Conservation (phyloP, 176 grass and related monocot species). For the Leersia perrieri region DNA sequence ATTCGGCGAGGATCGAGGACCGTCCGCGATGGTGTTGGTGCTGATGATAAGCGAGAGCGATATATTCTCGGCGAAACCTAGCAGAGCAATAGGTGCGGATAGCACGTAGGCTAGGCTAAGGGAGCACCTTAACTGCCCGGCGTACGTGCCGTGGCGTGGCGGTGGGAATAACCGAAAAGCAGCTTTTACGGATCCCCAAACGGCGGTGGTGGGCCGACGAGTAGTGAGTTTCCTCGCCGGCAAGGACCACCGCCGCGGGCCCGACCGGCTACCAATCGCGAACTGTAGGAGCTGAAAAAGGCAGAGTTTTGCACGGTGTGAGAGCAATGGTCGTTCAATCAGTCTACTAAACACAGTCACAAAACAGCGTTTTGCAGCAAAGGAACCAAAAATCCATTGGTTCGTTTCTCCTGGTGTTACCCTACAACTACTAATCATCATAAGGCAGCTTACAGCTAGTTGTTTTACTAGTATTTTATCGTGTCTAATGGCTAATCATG, state of each 20-base stretch:
- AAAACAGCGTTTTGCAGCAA: not conserved
- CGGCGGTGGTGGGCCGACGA: slow-evolving; percentile 20
- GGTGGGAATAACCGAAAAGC: slow-evolving; percentile 34
- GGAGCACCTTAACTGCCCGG: not conserved
- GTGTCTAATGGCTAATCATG: not conserved
- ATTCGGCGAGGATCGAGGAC: slow-evolving; percentile 2
- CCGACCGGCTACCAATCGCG: slow-evolving; percentile 2
- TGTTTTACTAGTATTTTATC: not conserved
- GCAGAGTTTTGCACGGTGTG: slow-evolving; percentile 17
- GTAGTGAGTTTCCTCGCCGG: not conserved
- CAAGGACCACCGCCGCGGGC: slow-evolving; percentile 20
- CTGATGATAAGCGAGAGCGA: not conserved
- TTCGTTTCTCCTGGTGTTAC: not conserved
- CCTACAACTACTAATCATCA: slow-evolving; percentile 9
- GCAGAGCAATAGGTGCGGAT: not conserved
- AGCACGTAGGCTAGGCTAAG: not conserved
- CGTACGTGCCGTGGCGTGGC: not conserved
- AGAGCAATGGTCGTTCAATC: not conserved
- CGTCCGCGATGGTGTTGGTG: not conserved
- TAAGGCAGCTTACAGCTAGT: not conserved
- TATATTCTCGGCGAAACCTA: slow-evolving; percentile 23
- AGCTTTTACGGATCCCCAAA: slow-evolving; percentile 1
- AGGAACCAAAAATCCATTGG: not conserved
- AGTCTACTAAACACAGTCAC: not conserved
- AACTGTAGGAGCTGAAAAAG: slow-evolving; percentile 21